Evolutionary conservation across 2,329 filamentous ascomycete genomes (phyloP).

Genomic region (Microdochium trichocladiopsis): DNA sequence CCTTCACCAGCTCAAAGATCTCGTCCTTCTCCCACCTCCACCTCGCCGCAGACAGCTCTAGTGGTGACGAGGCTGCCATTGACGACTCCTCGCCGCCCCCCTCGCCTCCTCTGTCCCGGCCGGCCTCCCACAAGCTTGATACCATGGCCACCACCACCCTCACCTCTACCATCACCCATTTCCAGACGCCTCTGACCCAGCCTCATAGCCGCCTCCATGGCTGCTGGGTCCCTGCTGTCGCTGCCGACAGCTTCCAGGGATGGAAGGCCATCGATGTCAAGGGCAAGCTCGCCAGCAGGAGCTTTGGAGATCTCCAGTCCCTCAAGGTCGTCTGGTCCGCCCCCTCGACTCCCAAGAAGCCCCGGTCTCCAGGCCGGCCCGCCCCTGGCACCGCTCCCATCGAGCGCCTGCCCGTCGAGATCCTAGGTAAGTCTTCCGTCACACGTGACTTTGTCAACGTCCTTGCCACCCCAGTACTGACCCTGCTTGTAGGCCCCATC

Average conservation of each 20-base stretch:
- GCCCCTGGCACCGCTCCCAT: constrained; percentile 46
- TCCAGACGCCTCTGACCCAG: constrained; percentile 45
- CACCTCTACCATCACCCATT: constrained; percentile 35
- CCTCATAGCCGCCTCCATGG: constrained; percentile 50
- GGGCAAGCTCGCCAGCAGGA: constrained; percentile 53
- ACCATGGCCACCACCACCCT: constrained; percentile 21
- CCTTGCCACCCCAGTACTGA: constrained; percentile 5
- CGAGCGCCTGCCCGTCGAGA: constrained; percentile 62
- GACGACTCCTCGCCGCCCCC: constrained; percentile 30
- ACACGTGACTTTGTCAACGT: background rate
- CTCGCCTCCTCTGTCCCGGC: constrained; percentile 10
- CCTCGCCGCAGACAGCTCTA: background rate
- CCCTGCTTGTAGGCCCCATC: constrained; percentile 50
- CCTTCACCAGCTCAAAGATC: constrained; percentile 56
- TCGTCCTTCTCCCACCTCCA: constrained; percentile 43
- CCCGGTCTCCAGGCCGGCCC: constrained; percentile 23
- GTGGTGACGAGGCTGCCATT: constrained; percentile 38
- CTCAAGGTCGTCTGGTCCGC: constrained; percentile 48
- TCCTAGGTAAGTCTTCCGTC: constrained; percentile 52
- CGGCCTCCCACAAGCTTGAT: constrained; percentile 3
- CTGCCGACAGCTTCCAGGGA: constrained; percentile 48
- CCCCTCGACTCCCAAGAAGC: constrained; percentile 20
- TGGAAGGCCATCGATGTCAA: constrained; percentile 57
- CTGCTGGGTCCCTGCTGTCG: constrained; percentile 44
- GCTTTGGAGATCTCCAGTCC: constrained; percentile 51